Conservation (phyloP, 2,329 filamentous ascomycete genomes). For the Leptographium galeiforme region DNA sequence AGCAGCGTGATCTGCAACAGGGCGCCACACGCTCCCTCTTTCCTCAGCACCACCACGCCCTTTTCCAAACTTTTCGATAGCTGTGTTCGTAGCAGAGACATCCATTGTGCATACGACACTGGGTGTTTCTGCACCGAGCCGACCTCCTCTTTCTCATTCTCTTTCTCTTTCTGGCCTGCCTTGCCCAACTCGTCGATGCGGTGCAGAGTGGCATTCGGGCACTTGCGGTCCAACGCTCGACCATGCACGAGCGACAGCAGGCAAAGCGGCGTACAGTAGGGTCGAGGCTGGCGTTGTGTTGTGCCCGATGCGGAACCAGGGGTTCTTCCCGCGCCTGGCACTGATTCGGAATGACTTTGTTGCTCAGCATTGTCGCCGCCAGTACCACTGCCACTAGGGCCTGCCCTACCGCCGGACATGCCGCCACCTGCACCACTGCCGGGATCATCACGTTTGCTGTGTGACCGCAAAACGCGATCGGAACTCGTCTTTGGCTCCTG, state of each 20-base stretch:
- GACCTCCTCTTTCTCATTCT: no score
- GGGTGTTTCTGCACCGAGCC: neutral
- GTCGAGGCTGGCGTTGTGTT: neutral
- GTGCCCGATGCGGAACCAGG: neutral
- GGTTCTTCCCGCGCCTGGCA: neutral
- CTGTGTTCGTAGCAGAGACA: neutral
- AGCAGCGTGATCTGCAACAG: constrained; percentile 27
- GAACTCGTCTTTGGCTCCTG: neutral
- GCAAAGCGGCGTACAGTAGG: constrained; percentile 6
- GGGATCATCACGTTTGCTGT: neutral
- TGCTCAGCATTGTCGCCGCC: neutral
- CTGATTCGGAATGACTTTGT: constrained; percentile 3
- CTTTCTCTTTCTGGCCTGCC: no score
- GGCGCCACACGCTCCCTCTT: constrained; percentile 20
- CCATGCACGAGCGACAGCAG: constrained; percentile 4
- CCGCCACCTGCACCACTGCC: no score
- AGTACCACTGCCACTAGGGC: neutral
- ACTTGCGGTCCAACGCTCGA: neutral
- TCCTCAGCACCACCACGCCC: constrained; percentile 15
- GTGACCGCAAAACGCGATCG: neutral
- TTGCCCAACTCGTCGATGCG: neutral
- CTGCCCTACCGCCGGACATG: neutral
- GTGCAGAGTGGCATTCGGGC: constrained; percentile 5
- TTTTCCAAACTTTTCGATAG: constrained; percentile 14
- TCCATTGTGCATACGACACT: constrained; percentile 2